Percentiles rank a stretch among this genome's conserved stretches.
Conservation (phyloP, 306 rosid genomes). For the Quercus variabilis region DNA sequence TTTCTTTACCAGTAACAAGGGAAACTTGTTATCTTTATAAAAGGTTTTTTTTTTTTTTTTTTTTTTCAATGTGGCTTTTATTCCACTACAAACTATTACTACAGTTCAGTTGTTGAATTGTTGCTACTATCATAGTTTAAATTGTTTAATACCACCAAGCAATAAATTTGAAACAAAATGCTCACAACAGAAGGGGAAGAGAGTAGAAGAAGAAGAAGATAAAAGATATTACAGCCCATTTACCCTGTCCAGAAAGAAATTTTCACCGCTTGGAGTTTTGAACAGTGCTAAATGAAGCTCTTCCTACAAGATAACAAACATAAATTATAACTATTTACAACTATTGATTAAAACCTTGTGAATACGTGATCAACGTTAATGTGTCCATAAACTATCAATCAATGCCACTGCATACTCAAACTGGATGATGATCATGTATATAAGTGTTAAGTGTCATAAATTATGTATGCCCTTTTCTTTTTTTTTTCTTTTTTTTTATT, state of each 20-base stretch:
- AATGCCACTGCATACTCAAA: not conserved
- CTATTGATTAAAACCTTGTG: not conserved
- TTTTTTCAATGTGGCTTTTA: not conserved
- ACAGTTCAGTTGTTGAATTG: not conserved
- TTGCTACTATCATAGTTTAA: not conserved
- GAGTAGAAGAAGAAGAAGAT: no score
- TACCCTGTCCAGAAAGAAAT: constrained; percentile 80
- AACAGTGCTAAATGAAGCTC: constrained; percentile 80
- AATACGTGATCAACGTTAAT: not conserved
- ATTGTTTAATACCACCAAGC: constrained; percentile 6
- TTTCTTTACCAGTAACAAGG: not conserved
- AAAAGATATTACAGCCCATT: not conserved
- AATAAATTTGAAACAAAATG: not conserved
- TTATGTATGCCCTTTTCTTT: not conserved
- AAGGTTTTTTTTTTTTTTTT: no score
- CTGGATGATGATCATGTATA: not conserved
- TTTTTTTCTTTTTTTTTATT: not conserved
- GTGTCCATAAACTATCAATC: not conserved
- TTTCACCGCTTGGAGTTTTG: constrained; percentile 44
- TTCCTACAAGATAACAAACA: constrained; percentile 41
- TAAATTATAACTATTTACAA: not conserved
- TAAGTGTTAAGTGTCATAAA: not conserved
- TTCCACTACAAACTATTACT: not conserved
- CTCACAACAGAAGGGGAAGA: not conserved
- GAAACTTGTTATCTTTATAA: not conserved